Conservation (phyloP, 345 rosid genomes). For the Moringa oleifera region DNA sequence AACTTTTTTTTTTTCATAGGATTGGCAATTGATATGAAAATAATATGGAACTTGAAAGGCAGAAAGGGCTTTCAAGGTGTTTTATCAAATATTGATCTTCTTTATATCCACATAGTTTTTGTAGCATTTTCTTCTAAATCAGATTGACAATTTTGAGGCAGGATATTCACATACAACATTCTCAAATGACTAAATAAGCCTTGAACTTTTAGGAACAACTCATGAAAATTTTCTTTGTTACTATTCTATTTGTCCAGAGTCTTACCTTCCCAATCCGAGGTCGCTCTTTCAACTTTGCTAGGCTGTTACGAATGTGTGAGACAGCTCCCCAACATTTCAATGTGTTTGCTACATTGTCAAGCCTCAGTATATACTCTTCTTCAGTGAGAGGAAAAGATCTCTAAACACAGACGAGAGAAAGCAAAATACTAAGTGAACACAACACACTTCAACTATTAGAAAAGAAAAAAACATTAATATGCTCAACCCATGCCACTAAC, state of each 20-base stretch:
- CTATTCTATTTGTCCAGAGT: neutral
- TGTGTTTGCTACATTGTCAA: conserved; percentile 87
- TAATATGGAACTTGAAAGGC: too few species aligned
- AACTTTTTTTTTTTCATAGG: too few species aligned
- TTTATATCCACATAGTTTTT: too few species aligned
- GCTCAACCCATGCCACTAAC: neutral
- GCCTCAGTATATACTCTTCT: conserved; percentile 91
- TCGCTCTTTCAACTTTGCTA: conserved; percentile 77
- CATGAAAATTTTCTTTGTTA: too few species aligned
- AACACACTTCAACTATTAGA: neutral
- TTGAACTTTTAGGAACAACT: neutral
- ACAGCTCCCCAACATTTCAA: conserved; percentile 98
- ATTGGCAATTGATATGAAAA: too few species aligned
- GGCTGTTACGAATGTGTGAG: conserved; percentile 83
- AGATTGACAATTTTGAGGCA: too few species aligned
- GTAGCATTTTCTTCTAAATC: too few species aligned
- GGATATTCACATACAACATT: too few species aligned
- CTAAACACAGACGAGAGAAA: conserved; percentile 29
- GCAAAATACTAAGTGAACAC: neutral
- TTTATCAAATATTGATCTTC: too few species aligned
- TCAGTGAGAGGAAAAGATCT: conserved; percentile 90
- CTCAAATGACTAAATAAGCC: neutral
- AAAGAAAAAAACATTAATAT: neutral
- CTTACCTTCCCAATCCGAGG: conserved; percentile 89
- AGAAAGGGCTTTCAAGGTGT: too few species aligned